These are phyloP conservation scores for Apiotrichum siamense DNA, from an alignment of 1,284 basidiomycete species.

Conservation along the genomic window DNA sequence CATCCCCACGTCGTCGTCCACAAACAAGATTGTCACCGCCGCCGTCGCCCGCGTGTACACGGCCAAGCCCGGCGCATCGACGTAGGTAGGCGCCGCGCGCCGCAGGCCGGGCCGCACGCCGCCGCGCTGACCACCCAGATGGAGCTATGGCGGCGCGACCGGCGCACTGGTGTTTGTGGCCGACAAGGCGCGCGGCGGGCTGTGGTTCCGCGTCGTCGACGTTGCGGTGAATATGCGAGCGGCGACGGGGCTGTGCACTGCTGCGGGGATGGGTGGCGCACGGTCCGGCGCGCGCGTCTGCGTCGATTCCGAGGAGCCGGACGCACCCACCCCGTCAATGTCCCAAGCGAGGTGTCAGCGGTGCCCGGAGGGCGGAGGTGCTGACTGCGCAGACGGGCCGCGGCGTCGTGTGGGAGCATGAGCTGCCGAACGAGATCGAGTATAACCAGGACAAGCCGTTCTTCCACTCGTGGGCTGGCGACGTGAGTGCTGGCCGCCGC, in stretches of 20 bases:
- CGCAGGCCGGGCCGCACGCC: no score
- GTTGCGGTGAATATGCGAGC: constrained; percentile 49
- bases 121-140: constrained; percentile 50
- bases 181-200: constrained; percentile 57
- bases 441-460: constrained; percentile 82
- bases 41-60: constrained; percentile 81
- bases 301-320: no score
- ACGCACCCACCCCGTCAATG: not conserved
- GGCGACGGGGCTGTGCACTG: not conserved
- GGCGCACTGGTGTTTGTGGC: constrained; percentile 70
- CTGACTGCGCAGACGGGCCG: constrained; percentile 57
- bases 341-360: not conserved
- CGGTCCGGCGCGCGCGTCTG: no score
- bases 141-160: constrained; percentile 78
- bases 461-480: constrained; percentile 89
- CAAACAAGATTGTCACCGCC: constrained; percentile 67
- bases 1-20: constrained; percentile 49
- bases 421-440: constrained; percentile 77
- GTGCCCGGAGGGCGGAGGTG: no score
- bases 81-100: no score
- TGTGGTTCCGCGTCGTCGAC: constrained; percentile 73
- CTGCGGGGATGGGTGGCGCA: no score
- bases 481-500: constrained; percentile 58
- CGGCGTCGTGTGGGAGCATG: constrained; percentile 90
- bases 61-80: constrained; percentile 27